phyloP scores from a whole-genome alignment of 352 stramenopile genomes.

The Pythium plurisporium region DNA sequence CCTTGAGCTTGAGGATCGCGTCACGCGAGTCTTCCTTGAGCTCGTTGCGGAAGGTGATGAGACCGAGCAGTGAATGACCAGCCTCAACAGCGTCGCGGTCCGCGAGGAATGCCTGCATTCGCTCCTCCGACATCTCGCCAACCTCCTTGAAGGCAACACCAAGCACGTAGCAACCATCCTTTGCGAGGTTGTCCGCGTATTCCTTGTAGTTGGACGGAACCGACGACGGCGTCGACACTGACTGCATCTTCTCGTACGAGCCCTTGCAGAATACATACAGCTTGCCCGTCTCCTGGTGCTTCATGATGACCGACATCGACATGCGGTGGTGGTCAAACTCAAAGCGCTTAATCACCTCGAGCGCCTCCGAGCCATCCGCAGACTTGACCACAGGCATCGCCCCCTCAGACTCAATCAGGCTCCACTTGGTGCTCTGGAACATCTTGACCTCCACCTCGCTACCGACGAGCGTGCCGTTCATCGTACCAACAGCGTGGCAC shows the following conservation, averaged over 20 bases:
- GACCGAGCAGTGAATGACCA: conserved; percentile 64
- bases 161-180: conserved; percentile 87
- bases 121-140: not conserved
- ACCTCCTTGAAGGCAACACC: conserved; percentile 72
- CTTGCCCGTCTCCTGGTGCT: conserved; percentile 45
- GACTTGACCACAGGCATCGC: too few relatives aligned
- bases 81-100: conserved; percentile 73
- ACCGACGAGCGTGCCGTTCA: conserved; percentile 72
- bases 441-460: conserved; percentile 89
- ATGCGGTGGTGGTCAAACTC: conserved; percentile 91
- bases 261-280: conserved; percentile 87
- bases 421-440: conserved; percentile 74
- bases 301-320: conserved; percentile 89
- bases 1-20: conserved; percentile 74
- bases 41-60: conserved; percentile 90
- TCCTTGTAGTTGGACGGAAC: conserved; percentile 73
- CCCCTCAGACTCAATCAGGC: conserved; percentile 37
- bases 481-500: conserved; percentile 76
- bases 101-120: conserved; percentile 13
- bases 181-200: conserved; percentile 51
- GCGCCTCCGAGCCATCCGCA: too few relatives aligned
- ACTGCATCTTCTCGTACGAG: conserved; percentile 86
- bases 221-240: conserved; percentile 25
- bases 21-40: conserved; percentile 81
- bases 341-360: conserved; percentile 89